Percentiles rank a stretch among this genome's conserved stretches.
phyloP scores from a whole-genome alignment of 2,329 filamentous ascomycete genomes.

The Clathrospora elynae region DNA sequence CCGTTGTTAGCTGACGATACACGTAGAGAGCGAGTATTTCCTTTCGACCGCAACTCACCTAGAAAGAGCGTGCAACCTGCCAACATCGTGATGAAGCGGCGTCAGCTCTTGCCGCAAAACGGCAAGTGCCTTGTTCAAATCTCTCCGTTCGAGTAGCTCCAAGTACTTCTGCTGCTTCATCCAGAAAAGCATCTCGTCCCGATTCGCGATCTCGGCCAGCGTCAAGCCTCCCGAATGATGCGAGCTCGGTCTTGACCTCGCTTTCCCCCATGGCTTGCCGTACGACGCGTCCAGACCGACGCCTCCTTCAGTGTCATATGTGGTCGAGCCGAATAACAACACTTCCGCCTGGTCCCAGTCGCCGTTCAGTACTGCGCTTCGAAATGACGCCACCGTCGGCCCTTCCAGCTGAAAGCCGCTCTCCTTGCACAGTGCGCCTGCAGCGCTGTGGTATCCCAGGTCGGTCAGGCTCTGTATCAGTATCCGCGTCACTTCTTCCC shows the following conservation, averaged over 20 bases:
- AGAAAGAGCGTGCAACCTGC: slow-evolving; percentile 80
- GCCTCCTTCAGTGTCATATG: slow-evolving; percentile 54
- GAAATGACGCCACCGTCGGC: slow-evolving; percentile 82
- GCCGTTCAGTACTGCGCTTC: slow-evolving; percentile 77
- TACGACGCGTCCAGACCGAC: slow-evolving; percentile 43
- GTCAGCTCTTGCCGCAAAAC: slow-evolving; percentile 90
- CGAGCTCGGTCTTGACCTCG: slow-evolving; percentile 30
- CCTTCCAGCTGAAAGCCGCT: slow-evolving; percentile 90
- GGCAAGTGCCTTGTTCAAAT: slow-evolving; percentile 73
- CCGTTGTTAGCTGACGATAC: slow-evolving; percentile 23
- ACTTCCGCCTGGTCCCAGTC: slow-evolving; percentile 85
- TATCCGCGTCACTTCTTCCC: slow-evolving; percentile 90
- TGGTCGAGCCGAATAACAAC: slow-evolving; percentile 66
- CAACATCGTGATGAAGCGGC: slow-evolving; percentile 78
- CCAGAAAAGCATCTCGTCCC: slow-evolving; percentile 81
- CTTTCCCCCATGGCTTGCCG: slow-evolving; percentile 42
- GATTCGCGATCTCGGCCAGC: slow-evolving; percentile 75
- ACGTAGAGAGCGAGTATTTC: neutral
- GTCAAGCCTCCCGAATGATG: slow-evolving; percentile 64
- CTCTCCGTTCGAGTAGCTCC: slow-evolving; percentile 79
- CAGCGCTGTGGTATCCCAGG: slow-evolving; percentile 81
- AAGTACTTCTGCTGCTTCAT: slow-evolving; percentile 94
- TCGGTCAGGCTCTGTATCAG: slow-evolving; percentile 89
- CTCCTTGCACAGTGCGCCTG: slow-evolving; percentile 73
- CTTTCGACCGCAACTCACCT: slow-evolving; percentile 62